Evolutionary conservation across 441 rosid genomes (phyloP).

Genomic region (Macaranga tanarius): DNA sequence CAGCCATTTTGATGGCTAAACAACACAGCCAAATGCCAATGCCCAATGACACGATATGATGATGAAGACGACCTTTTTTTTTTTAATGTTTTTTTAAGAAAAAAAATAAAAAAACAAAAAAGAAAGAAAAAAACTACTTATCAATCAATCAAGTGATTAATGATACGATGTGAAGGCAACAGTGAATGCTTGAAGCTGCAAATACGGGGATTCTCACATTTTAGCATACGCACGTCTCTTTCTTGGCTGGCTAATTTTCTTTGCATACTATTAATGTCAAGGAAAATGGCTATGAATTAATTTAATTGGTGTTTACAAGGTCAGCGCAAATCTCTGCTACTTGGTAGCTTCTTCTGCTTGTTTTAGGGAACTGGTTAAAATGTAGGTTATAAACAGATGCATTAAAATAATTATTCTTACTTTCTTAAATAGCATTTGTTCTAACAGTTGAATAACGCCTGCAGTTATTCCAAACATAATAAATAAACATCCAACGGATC

Average conservation of each 20-base stretch:
- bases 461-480: too few relatives aligned
- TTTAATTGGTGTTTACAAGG: background rate
- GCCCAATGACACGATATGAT: background rate
- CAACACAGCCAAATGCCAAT: background rate
- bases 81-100: background rate
- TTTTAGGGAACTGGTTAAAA: background rate
- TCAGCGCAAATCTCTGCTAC: constrained; percentile 1
- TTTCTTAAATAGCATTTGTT: too few relatives aligned
- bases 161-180: background rate
- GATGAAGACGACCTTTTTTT: too few relatives aligned
- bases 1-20: constrained; percentile 4
- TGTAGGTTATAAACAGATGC: too few relatives aligned
- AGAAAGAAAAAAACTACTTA: too few relatives aligned
- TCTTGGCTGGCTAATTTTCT: constrained; percentile 3
- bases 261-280: too few relatives aligned
- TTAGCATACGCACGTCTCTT: background rate
- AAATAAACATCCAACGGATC: too few relatives aligned
- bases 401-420: too few relatives aligned
- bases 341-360: background rate
- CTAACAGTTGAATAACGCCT: too few relatives aligned
- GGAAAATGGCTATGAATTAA: background rate
- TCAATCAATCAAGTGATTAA: background rate
- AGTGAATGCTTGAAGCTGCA: background rate
- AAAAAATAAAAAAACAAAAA: background rate
- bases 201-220: constrained; percentile 12